phyloP scores from a whole-genome alignment of 371 early-diverging fungal species.

The Cokeromyces recurvatus region DNA sequence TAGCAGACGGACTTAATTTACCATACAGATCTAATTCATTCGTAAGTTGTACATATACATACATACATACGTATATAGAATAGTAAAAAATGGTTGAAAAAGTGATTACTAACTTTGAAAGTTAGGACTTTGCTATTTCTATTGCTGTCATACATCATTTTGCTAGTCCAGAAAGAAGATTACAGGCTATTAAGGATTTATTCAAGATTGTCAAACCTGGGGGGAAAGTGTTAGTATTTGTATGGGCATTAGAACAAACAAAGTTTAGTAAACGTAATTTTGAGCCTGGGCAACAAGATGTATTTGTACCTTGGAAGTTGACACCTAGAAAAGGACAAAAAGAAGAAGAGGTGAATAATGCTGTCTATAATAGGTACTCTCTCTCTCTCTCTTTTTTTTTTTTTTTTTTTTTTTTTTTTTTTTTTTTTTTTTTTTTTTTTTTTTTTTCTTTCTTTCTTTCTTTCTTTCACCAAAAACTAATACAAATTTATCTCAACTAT shows the following conservation, averaged over 20 bases:
- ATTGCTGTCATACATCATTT: constrained; percentile 98
- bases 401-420: no score
- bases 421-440: no score
- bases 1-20: constrained; percentile 76
- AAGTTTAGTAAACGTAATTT: constrained; percentile 68
- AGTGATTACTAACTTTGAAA: no score
- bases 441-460: no score
- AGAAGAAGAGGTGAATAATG: constrained; percentile 8
- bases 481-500: no score
- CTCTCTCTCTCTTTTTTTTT: no score
- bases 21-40: constrained; percentile 72
- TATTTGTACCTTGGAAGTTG: constrained; percentile 90
- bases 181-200: constrained; percentile 74
- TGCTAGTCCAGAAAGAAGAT: constrained; percentile 72
- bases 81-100: no score
- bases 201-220: constrained; percentile 69
- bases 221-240: constrained; percentile 81
- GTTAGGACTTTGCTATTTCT: constrained; percentile 89
- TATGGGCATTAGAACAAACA: constrained; percentile 94
- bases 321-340: constrained; percentile 29
- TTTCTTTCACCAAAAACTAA: constrained; percentile 1
- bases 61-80: no score
- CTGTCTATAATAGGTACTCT: constrained; percentile 61
- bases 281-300: constrained; percentile 79
- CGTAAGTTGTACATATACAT: constrained; percentile 53